Evolutionary conservation across 2,329 filamentous ascomycete genomes (phyloP), one percentile per base, ranked within the genome.

Genomic region (Beauveria bassiana): DNA sequence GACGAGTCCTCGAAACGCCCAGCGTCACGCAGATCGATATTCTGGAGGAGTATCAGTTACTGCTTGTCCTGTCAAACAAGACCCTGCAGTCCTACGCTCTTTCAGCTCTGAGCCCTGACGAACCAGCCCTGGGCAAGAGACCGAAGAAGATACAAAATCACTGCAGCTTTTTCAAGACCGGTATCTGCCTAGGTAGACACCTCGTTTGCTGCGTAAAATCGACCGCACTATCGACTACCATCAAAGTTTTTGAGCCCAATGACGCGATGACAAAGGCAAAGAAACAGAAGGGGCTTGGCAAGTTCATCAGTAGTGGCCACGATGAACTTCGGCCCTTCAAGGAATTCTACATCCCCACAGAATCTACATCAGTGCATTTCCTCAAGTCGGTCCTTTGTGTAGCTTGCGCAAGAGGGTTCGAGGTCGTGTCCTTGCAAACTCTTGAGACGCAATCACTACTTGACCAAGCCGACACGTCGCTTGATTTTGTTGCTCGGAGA

Each of bases 241-340:
- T 99, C 79, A 98, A 98, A 77, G 95, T 98, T n/a, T 98, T 91
- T 75, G 93, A 99, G 76, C 95, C 95, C 1, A 96, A 96, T 77
- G 95, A 98, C 72, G 89, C 91, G 64, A 89, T 96, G 81, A 88
- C 89, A 60, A 95, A 93, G 78, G 91, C 90, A 62, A 96, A 95
- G 79, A 97, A 96, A 79, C 96, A 96, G 72, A 95, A 93, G 70
- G 93, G 95, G 20, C 87, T 99, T 63, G 88, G 90, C 67, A 96
- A 96, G 78, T 96, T 99, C 87, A 93, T 99, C 77, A 91, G 91
- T 64, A 87, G 80, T 57, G 91, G 92, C 9, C 93, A 97, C 73
- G 95, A 99, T 74, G 91, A 96, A 68, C 83, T 99, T 65, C 96
- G 96, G 76, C 91, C 93, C 14, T 96, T 96, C 81, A 96, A 96